Evolutionary conservation across 495 filamentous ascomycete species (phyloP).

Genomic region (Podospora sp.): DNA sequence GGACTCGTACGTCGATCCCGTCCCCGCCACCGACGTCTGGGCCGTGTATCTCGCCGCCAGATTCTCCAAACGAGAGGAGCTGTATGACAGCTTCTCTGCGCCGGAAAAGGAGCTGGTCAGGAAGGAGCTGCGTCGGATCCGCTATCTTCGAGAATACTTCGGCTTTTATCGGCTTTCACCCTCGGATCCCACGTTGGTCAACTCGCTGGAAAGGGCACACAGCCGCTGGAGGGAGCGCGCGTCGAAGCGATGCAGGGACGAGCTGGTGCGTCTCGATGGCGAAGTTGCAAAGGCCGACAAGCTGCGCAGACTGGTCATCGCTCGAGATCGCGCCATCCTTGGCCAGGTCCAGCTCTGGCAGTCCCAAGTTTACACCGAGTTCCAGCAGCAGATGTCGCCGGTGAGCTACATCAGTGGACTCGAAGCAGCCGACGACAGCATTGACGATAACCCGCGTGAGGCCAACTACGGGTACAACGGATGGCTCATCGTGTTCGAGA

Average conservation of each 20-base stretch:
- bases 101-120: constrained; percentile 31
- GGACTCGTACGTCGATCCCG: constrained; percentile 32
- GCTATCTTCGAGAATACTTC: constrained; percentile 30
- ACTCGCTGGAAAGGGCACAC: constrained; percentile 25
- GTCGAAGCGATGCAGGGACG: constrained; percentile 15
- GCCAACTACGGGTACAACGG: constrained; percentile 36
- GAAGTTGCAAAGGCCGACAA: constrained; percentile 22
- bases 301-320: constrained; percentile 12
- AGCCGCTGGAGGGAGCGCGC: constrained; percentile 25
- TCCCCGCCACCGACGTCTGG: constrained; percentile 30
- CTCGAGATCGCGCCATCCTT: constrained; percentile 26
- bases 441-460: constrained; percentile 30
- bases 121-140: constrained; percentile 34
- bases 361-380: constrained; percentile 14
- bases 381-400: constrained; percentile 21
- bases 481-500: constrained; percentile 31
- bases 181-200: constrained; percentile 23
- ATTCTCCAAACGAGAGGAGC: constrained; percentile 25
- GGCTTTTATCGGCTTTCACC: constrained; percentile 23
- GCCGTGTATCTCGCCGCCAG: constrained; percentile 29
- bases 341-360: constrained; percentile 30
- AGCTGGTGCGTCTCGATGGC: constrained; percentile 21
- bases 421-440: constrained; percentile 23
- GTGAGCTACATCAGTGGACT: constrained; percentile 28
- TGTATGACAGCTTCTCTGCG: constrained; percentile 25